Conservation (phyloP, 1,284 basidiomycete species). For the Apiotrichum brassicae region DNA sequence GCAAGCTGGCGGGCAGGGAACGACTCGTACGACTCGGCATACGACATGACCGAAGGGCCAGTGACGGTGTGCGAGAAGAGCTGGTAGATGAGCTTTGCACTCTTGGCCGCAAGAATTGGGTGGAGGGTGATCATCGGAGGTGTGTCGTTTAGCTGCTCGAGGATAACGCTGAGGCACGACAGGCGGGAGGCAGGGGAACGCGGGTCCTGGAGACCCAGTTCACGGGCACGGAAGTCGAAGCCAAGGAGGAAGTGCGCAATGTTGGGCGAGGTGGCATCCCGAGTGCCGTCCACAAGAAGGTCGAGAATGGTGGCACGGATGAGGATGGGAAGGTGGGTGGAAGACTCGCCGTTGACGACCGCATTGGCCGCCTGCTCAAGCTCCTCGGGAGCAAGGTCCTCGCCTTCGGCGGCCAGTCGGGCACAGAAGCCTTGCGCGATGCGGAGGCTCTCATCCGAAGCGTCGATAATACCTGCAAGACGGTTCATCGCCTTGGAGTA, state of each 20-base stretch:
- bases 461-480: slow-evolving; percentile 71
- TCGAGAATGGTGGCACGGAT: slow-evolving; percentile 77
- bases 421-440: slow-evolving; percentile 73
- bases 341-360: slow-evolving; percentile 22
- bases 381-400: slow-evolving; percentile 39
- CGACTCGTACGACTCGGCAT: slow-evolving; percentile 79
- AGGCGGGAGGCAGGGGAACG: slow-evolving; percentile 62
- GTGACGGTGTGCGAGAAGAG: slow-evolving; percentile 81
- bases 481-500: slow-evolving; percentile 50
- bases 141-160: slow-evolving; percentile 65
- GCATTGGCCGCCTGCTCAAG: slow-evolving; percentile 27
- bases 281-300: slow-evolving; percentile 73
- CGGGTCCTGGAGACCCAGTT: slow-evolving; percentile 47
- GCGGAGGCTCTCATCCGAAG: slow-evolving; percentile 76
- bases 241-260: slow-evolving; percentile 81
- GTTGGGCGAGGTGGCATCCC: slow-evolving; percentile 68
- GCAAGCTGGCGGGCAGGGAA: slow-evolving; percentile 82
- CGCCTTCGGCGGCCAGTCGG: slow-evolving; percentile 58
- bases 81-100: slow-evolving; percentile 75
- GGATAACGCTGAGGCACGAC: slow-evolving; percentile 72
- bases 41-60: slow-evolving; percentile 74
- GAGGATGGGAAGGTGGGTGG: slow-evolving; percentile 48
- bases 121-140: slow-evolving; percentile 57
- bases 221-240: slow-evolving; percentile 56
- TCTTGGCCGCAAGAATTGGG: slow-evolving; percentile 78